Conservation (phyloP, 2,329 filamentous ascomycete species). For the Tolypocladium album region DNA sequence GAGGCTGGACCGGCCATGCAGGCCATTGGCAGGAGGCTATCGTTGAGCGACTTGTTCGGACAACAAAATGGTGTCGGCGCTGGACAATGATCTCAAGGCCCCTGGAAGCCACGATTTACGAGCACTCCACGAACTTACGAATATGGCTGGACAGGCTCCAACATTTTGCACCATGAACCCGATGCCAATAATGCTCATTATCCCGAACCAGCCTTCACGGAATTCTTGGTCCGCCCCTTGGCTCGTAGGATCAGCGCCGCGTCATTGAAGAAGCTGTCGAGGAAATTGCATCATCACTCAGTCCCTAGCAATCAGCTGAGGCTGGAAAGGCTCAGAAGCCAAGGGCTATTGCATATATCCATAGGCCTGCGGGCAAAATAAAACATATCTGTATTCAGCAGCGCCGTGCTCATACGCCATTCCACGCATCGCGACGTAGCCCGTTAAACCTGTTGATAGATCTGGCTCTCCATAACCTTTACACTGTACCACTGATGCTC, state of each 20-base stretch:
- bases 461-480: constrained; percentile 7
- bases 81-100: constrained; percentile 4
- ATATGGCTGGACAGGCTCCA: not conserved
- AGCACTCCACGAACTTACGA: not conserved
- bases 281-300: not conserved
- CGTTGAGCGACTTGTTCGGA: constrained; percentile 34
- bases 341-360: not conserved
- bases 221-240: not conserved
- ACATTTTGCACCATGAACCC: not conserved
- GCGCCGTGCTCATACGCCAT: not conserved
- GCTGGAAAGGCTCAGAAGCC: not conserved
- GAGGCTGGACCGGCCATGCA: constrained; percentile 31
- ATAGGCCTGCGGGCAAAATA: not conserved
- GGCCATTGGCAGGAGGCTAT: constrained; percentile 31
- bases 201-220: not conserved
- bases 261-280: not conserved
- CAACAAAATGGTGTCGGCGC: constrained; percentile 13
- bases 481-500: constrained; percentile 73
- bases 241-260: not conserved
- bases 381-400: not conserved
- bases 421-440: not conserved
- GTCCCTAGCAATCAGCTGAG: not conserved
- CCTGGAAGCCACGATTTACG: not conserved
- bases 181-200: not conserved
- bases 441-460: not conserved